These are phyloP conservation scores for Vitellaria paradoxa DNA, from an alignment of 179 eudicot species.

Conservation along the genomic window DNA sequence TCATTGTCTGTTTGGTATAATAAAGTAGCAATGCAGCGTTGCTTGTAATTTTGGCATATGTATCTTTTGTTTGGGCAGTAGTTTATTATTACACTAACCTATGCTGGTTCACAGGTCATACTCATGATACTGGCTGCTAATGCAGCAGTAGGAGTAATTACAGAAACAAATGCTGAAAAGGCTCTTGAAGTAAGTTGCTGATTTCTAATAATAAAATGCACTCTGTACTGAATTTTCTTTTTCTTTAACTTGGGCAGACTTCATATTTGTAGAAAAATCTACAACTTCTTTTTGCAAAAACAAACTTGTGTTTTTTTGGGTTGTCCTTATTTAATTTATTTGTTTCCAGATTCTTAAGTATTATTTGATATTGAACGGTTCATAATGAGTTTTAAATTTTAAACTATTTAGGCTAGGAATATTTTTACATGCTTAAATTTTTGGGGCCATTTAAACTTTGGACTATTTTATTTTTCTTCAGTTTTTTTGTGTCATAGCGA, in stretches of 20 bases:
- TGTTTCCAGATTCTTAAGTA: no score
- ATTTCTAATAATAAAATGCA: neutral
- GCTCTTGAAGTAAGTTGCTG: slow-evolving; percentile 78
- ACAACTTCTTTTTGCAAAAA: no score
- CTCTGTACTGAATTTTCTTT: neutral
- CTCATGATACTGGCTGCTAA: slow-evolving; percentile 98
- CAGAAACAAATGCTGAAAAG: slow-evolving; percentile 99
- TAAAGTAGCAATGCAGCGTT: neutral
- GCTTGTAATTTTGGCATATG: neutral
- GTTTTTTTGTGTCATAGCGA: no score
- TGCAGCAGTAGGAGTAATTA: slow-evolving; percentile 98
- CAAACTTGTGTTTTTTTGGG: no score
- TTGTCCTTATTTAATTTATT: no score
- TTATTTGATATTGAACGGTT: no score
- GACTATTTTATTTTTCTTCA: no score
- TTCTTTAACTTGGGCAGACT: neutral
- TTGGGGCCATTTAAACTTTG: no score
- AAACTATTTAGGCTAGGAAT: no score
- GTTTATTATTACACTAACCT: neutral
- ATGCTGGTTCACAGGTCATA: slow-evolving; percentile 60
- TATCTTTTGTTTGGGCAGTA: neutral
- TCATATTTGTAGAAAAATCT: neutral
- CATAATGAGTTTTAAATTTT: no score
- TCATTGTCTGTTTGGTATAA: neutral
- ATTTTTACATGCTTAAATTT: no score